These are phyloP conservation scores for Colletotrichum melonis DNA, from an alignment of 2,329 filamentous ascomycete genomes.

Conservation along the genomic window DNA sequence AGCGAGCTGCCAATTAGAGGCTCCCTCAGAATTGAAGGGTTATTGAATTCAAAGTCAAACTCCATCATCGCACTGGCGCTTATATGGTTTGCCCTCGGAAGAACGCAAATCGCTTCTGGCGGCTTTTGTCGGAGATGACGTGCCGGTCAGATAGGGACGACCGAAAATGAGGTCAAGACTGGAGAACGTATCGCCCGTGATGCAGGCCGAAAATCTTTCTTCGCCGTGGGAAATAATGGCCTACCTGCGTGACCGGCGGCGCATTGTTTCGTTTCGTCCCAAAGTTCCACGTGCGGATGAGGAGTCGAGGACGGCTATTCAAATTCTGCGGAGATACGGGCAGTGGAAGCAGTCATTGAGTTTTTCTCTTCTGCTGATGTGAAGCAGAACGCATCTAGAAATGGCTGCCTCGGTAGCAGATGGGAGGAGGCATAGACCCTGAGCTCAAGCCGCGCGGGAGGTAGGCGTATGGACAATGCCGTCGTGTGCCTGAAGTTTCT, in stretches of 20 bases:
- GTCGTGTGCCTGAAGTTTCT: slow-evolving; percentile 7
- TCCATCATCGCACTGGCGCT: not conserved
- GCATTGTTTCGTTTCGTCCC: slow-evolving; percentile 34
- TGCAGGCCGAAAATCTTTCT: slow-evolving; percentile 2
- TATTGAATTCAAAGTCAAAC: not conserved
- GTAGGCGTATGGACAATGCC: not conserved
- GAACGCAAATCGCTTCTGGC: slow-evolving; percentile 9
- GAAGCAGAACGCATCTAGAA: not conserved
- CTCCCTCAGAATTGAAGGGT: not conserved
- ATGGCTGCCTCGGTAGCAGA: not conserved
- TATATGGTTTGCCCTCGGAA: slow-evolving; percentile 1
- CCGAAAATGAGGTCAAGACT: slow-evolving; percentile 5
- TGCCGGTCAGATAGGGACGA: slow-evolving; percentile 4
- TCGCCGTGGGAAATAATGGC: not conserved
- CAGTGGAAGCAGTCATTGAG: slow-evolving; percentile 8
- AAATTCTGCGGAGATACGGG: slow-evolving; percentile 1
- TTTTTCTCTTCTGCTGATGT: not conserved
- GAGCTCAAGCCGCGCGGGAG: slow-evolving; percentile 9
- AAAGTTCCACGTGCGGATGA: slow-evolving; percentile 23
- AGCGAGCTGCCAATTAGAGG: slow-evolving; percentile 14
- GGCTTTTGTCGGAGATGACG: slow-evolving; percentile 12
- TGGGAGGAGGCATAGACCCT: slow-evolving; percentile 14
- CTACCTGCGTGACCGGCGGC: slow-evolving; percentile 10
- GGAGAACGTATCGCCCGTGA: not conserved
- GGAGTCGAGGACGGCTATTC: slow-evolving; percentile 20